These are phyloP conservation scores for Colletotrichum sp. DNA, from an alignment of 2,329 filamentous ascomycete genomes.

Conservation along the genomic window DNA sequence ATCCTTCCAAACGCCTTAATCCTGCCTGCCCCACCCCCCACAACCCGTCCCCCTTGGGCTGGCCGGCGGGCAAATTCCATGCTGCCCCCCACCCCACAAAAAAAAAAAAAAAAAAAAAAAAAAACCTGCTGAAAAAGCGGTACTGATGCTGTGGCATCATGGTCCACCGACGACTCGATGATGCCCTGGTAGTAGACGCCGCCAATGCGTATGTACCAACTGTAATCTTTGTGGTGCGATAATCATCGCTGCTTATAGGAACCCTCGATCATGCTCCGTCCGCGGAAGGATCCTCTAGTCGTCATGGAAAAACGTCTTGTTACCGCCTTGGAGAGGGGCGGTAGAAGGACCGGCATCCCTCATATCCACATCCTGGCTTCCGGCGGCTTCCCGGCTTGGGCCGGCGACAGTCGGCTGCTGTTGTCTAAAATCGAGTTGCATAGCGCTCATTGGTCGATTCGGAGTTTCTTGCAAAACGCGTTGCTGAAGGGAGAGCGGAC, in stretches of 20 bases:
- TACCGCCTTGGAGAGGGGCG: constrained; percentile 53
- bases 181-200: not conserved
- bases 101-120: not conserved
- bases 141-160: not conserved
- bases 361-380: constrained; percentile 59
- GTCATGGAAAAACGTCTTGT: constrained; percentile 57
- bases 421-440: constrained; percentile 49
- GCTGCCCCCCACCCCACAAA: no score
- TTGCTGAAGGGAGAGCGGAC: constrained; percentile 55
- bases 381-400: constrained; percentile 36
- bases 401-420: constrained; percentile 32
- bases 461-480: constrained; percentile 48
- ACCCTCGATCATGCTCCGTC: not conserved
- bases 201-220: not conserved
- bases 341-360: constrained; percentile 60
- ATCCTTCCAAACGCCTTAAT: no score
- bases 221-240: not conserved
- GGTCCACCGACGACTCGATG: not conserved
- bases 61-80: no score
- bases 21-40: no score
- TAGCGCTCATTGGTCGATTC: constrained; percentile 56
- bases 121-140: not conserved
- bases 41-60: no score
- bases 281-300: constrained; percentile 31
- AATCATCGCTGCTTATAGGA: not conserved